A percentile compares a stretch with the other conserved stretches of the same genome.
Evolutionary conservation across 345 rosid genomes (phyloP).

Genomic region (Hibiscus trionum): DNA sequence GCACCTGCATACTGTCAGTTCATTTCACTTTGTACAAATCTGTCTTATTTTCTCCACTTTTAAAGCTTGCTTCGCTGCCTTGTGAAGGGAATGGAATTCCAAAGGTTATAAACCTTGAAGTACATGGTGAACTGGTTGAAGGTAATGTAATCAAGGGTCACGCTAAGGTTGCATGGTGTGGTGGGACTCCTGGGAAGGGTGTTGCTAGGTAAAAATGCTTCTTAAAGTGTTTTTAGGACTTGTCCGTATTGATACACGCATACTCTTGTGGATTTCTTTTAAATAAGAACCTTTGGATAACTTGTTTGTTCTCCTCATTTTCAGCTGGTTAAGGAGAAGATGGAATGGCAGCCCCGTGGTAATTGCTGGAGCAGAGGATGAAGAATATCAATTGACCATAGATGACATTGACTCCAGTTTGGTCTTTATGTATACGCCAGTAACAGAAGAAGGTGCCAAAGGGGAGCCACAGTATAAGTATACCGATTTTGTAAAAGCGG

Average conservation of each 20-base stretch:
- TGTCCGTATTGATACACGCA: not conserved
- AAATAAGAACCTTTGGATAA: not conserved
- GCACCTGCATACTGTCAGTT: not conserved
- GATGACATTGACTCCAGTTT: constrained; percentile 90
- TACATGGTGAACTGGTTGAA: constrained; percentile 76
- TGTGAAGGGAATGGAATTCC: constrained; percentile 80
- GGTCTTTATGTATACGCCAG: constrained; percentile 97
- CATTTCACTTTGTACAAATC: not conserved
- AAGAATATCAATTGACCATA: constrained; percentile 62
- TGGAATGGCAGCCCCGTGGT: constrained; percentile 94
- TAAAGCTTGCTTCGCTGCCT: constrained; percentile 8
- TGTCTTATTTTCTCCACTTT: not conserved
- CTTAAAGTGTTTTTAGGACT: constrained; percentile 8
- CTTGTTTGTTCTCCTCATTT: constrained; percentile 6
- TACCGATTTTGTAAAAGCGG: constrained; percentile 95
- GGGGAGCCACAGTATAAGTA: constrained; percentile 96
- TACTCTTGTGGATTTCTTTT: not conserved
- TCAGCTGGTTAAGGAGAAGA: constrained; percentile 88
- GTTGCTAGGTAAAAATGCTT: constrained; percentile 62
- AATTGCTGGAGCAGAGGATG: constrained; percentile 83
- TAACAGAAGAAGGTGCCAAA: constrained; percentile 86
- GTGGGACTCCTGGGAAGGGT: constrained; percentile 91
- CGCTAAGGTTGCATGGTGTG: constrained; percentile 94
- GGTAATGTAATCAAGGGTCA: constrained; percentile 64
- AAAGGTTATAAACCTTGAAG: constrained; percentile 83